phyloP scores from a whole-genome alignment of 768 basidiomycete species.

The Kwoniella mangroviensis region DNA sequence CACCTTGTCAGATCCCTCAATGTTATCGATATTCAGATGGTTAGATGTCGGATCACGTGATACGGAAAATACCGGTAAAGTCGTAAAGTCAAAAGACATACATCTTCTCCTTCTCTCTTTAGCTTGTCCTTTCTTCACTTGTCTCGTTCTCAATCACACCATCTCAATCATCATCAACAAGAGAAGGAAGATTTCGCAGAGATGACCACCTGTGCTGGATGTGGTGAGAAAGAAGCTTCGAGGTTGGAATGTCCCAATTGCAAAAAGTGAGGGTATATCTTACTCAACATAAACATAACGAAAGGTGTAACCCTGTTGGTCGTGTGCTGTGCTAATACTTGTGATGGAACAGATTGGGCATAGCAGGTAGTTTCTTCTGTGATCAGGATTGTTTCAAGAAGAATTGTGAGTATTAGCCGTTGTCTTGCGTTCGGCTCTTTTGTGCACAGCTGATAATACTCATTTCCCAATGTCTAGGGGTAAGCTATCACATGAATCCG shows the following conservation, averaged over 20 bases:
- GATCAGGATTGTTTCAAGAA: constrained; percentile 95
- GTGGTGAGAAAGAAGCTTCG: constrained; percentile 78
- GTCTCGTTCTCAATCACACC: neutral
- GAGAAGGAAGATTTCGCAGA: neutral
- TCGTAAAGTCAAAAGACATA: neutral
- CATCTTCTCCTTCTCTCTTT: constrained; percentile 2
- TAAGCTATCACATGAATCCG: constrained; percentile 25
- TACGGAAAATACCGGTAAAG: constrained; percentile 17
- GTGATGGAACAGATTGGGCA: constrained; percentile 53
- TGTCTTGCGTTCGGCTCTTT: constrained; percentile 44
- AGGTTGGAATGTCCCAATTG: constrained; percentile 91
- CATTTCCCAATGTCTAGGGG: neutral
- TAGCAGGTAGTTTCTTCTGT: constrained; percentile 69
- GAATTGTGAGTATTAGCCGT: constrained; percentile 68
- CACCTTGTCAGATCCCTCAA: neutral
- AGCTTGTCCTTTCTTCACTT: neutral
- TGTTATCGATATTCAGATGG: neutral
- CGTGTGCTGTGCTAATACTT: constrained; percentile 1
- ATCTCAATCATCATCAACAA: neutral
- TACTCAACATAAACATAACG: neutral
- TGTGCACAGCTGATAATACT: neutral
- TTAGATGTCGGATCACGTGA: neutral
- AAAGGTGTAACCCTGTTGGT: neutral
- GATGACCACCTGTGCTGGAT: constrained; percentile 55
- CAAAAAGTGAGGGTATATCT: constrained; percentile 69